Base-by-base conservation (phyloP, 2,329 filamentous ascomycete species). In the Nemania serpens region DNA sequence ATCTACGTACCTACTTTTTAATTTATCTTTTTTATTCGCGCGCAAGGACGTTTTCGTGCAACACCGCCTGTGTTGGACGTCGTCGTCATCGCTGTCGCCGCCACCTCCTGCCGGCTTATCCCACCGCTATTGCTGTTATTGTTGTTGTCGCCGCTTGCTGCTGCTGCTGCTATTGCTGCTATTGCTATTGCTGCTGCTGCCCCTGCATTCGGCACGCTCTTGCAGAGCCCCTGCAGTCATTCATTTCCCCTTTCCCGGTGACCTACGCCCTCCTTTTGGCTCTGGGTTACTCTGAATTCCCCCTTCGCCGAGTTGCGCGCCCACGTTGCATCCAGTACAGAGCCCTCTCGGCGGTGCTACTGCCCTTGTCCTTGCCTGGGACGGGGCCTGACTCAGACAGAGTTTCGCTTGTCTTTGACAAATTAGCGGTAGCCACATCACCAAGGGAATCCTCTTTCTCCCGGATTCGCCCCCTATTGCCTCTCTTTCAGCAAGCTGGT, bases 351-450 rank as follows among this genome's bases (percentile, higher is more conserved):
- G 51, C 51, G 59, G 62, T 64, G 57, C 56, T 64, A 59, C 64
- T 62, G 66, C 67, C 66, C 68, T 69, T 70, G 66, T 65, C 67
- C 65, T 46, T 55, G 58, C 55, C 55, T 55, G 54, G 36, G 46
- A 58, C 54, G 48, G 59, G 64, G 52, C 69, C 70, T 73, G 71
- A 74, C 70, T 74, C 71, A 70, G 69, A 71, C 68, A 69, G 65
- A 67, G 70, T 73, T 71, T 72, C 69, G 70, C 71, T 73, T 70
- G 71, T 65, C 70, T 69, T 71, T 65, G 66, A 66, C 66, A 68
- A 68, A 68, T 68, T 64, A 70, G 70, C 68, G 61, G 70, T 69
- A 68, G 71, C 71, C 71, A 74, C 71, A 74, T 74, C 71, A 74
- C 62, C 70, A 59, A 48, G 48, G 46, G 49, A 60, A 59, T 62